Base-by-base conservation (phyloP, 345 rosid species). In the Zanthoxylum bungeanum region DNA sequence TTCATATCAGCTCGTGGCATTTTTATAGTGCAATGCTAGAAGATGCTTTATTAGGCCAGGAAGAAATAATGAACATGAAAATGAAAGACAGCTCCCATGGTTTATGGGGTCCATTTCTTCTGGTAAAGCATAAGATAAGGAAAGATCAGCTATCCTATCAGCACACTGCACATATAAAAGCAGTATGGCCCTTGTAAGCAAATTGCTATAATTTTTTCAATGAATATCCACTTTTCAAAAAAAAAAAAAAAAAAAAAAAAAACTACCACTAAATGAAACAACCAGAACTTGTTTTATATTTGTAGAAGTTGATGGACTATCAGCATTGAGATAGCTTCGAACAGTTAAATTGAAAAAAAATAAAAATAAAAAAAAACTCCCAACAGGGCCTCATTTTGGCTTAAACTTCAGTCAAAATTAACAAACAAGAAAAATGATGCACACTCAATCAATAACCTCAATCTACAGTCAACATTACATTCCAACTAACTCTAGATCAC, bases 41-140 rank as follows among this genome's bases (percentile, higher is more conserved):
- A 28, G 33, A 60, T 19, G 25, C 53, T 66, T 56, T 67, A 39
- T n/a, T 17, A 16, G 49, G 36, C 12, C 3, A 67, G 56, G 69
- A 65, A 37, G 50, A 33, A 51, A 19, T 25, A 67, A 28, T 21
- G 17, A 22, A 24, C 71, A 22, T 3, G 25, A 68, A 53, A 59
- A 39, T 42, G 64, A 9, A n/a, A 27, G 62, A 65, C 42, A 9
- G 62, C 69, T 21, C 21, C 22, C 9, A 34, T 63, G 52, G 64
- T 22, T 58, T 64, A 28, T 25, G 51, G 51, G 77, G 68, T 68
- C 65, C 72, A 59, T 17, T n/a, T n/a, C n/a, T 22, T 30, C 16
- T 44, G 2, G n/a, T 16, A 25, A 62, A 14, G 33, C 34, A 12
- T 4, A 63, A 27, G 67, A 17, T 7, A 27, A 64, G 69, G 14